Evolutionary conservation across 129 eudicot species (phyloP), one percentile per base, ranked within the genome.

Genomic region (Arctium minus): DNA sequence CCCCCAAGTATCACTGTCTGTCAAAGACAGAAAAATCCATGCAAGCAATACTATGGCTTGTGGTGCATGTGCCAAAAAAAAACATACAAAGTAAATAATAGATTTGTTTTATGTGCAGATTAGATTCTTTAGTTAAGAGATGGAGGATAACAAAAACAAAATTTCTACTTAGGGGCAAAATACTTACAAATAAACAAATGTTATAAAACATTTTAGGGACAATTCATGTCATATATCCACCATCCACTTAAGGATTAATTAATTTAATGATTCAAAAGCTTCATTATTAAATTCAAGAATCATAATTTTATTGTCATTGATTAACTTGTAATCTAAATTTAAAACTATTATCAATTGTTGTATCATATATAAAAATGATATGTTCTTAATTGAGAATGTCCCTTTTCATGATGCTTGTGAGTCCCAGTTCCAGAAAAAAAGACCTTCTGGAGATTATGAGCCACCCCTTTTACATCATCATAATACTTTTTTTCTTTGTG

Each of bases 381-480:
- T 69, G 81, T 76, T 69, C 62, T 33, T 10, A 22, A 36, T 53
- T 65, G 78, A 84, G 71, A 72, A 80, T 46, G 65, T 37, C 69
- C 72, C 84, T 44, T 73, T 79, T 62, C 30, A 64, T 79, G 71
- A 79, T 79, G 71, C 74, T 22, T 22, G 73, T 65, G 62, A 60
- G 72, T 62, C 72, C 79, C 67, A 81, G 53, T 64, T 53, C 79
- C 67, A 35, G 18, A 48, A 74, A 73, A 18, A 70, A 39, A 40
- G 72, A 83, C 82, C 62, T 76, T 48, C 6, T 18, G 72, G 42
- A 83, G 44, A 83, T 83, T 77, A 48, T 53, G 62, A 46, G 32
- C 86, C 81, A 68, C 64, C 72, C 77, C 42, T 76, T 82, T 56
- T 68, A 70, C 68, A 71, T 72, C 72, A 27, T 65, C 4, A 75